These are phyloP conservation scores for Opeltia flavorubescens DNA, from an alignment of 495 filamentous ascomycete genomes.

Conservation along the genomic window DNA sequence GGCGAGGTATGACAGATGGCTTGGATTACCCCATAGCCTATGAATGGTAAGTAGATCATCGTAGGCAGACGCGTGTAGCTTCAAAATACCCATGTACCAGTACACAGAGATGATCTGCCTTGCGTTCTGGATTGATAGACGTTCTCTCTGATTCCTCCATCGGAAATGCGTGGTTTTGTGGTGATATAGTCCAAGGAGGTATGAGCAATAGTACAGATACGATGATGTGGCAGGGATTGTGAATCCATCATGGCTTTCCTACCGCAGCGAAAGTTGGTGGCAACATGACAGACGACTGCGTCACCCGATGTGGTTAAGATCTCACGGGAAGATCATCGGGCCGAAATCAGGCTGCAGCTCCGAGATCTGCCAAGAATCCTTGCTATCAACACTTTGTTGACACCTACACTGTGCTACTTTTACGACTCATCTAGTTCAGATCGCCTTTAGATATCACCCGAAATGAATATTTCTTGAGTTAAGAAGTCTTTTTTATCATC, in stretches of 20 bases:
- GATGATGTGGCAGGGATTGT: no score
- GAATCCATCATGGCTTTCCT: no score
- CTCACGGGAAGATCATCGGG: background rate
- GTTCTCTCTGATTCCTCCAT: slow-evolving; percentile 7
- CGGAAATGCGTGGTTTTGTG: no score
- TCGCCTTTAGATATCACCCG: no score
- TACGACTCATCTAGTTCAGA: background rate
- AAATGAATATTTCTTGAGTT: no score
- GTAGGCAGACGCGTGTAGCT: slow-evolving; percentile 1
- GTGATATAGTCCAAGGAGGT: no score
- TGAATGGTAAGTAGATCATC: background rate
- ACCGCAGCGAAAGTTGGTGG: no score
- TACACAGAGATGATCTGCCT: slow-evolving; percentile 70
- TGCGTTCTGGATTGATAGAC: slow-evolving; percentile 4
- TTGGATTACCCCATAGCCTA: slow-evolving; percentile 85
- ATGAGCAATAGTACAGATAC: no score
- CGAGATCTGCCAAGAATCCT: no score
- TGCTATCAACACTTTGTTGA: background rate
- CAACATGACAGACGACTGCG: no score
- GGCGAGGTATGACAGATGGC: slow-evolving; percentile 61
- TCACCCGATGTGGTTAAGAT: background rate
- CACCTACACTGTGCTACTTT: background rate
- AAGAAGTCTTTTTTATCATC: no score
- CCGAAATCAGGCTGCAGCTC: no score
- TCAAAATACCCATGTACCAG: slow-evolving; percentile 74